phyloP scores from a whole-genome alignment of 306 rosid species.

The Quercus variabilis region DNA sequence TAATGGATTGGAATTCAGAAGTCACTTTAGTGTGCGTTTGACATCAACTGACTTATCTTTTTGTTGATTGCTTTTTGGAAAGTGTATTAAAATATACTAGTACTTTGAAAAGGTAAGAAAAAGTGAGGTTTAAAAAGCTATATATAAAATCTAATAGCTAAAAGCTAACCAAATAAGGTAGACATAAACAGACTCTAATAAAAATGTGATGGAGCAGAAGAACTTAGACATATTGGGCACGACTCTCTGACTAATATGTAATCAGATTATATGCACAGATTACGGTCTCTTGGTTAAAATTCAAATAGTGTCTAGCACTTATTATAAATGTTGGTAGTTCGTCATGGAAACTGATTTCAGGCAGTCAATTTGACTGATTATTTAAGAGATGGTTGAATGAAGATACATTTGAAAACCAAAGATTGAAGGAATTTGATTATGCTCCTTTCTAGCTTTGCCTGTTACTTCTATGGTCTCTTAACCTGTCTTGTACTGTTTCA shows the following conservation, averaged over 20 bases:
- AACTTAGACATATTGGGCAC: neutral
- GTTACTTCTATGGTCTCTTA: neutral
- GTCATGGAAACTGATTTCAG: neutral
- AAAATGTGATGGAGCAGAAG: neutral
- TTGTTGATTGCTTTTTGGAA: too few relatives aligned
- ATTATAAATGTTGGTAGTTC: neutral
- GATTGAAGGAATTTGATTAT: neutral
- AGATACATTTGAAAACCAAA: neutral
- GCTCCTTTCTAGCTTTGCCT: constrained; percentile 4
- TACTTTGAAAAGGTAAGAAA: too few relatives aligned
- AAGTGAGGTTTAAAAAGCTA: too few relatives aligned
- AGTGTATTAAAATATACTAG: too few relatives aligned
- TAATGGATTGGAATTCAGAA: neutral
- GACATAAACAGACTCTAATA: neutral
- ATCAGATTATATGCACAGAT: neutral
- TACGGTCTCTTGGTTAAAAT: neutral
- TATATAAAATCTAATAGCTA: too few relatives aligned
- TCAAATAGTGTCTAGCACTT: neutral
- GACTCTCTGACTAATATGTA: neutral
- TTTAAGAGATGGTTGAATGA: neutral
- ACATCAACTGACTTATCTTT: too few relatives aligned
- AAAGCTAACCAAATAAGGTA: too few relatives aligned
- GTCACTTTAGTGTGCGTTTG: neutral
- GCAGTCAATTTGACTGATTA: neutral
- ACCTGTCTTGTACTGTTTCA: neutral